Conservation (phyloP, 73 alveolate species). For the Paramecium bursaria region DNA sequence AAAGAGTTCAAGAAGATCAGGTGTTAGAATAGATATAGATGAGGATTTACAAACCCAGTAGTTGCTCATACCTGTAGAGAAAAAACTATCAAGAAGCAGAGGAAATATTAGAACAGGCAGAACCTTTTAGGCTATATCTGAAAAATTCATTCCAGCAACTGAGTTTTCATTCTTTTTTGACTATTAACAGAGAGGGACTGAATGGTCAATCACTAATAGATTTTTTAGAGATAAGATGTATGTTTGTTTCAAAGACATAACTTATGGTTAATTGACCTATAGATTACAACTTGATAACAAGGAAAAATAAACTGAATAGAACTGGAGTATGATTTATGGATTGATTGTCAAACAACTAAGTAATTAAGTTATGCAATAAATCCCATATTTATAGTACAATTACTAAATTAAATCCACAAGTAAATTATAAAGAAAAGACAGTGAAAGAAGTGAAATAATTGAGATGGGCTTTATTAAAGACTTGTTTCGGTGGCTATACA, state of each 20-base stretch:
- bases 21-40: background rate
- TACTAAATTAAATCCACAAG: background rate
- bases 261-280: background rate
- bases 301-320: no score
- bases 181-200: no score
- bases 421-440: background rate
- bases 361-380: background rate
- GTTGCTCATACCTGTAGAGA: no score
- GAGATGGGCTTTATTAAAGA: slow-evolving; percentile 45
- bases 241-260: no score
- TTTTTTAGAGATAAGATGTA: no score
- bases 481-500: slow-evolving; percentile 30
- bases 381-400: slow-evolving; percentile 5
- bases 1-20: background rate
- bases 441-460: background rate
- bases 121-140: no score
- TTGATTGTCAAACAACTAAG: background rate
- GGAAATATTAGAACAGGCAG: no score
- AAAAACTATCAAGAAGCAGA: no score
- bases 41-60: no score
- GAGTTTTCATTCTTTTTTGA: no score
- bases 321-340: slow-evolving; percentile 2
- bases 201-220: no score
- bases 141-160: no score
- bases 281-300: background rate